Base-by-base conservation (phyloP, 331 rosid genomes). In the Cydonia oblonga region DNA sequence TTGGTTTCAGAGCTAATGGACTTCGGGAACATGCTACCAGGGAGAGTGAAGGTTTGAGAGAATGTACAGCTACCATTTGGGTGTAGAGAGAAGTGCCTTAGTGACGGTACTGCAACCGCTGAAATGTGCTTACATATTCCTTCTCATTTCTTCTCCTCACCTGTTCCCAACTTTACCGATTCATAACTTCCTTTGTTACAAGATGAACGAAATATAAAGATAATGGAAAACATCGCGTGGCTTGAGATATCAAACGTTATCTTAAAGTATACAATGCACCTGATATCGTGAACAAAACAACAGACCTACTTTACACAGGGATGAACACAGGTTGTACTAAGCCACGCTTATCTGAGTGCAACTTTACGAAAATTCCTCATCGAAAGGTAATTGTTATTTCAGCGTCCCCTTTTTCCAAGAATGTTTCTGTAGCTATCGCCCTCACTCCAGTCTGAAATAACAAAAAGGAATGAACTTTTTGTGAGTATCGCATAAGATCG, bases 391-490 rank as follows among this genome's bases (percentile, higher is more conserved):
- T 11, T 57, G 75, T 23, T 14, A 22, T 11, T 58, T 72, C 73
- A 87, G 79, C 81, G 79, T 20, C 38, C 72, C 35, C 86, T 77
- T 80, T 74, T 69, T 69, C 84, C 86, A 80, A 81, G 38, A 71
- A 91, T 60, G 23, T 70, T 71, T 46, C 92, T 82, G 96, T 96
- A 93, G 72, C 88, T 77, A 65, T 89, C 96, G 67, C 97, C 98
- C 20, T 77, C 26, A 74, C 91, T 85, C 98, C 97, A 93, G 40
- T 82, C 98, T 93, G 90, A 52, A 58, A 30, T 51, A 54, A 75
- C 38, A 57, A 33, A 70, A 60, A 9, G 69, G 46, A 22, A 28
- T 16, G 6, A 68, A 70, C 11, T 57, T 29, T 30, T 64, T 58
- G 76, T 75, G 35, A 80, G 81, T n/a, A 64, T 57, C 20, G 30